phyloP scores from a whole-genome alignment of 2,329 filamentous ascomycete species.

The Neonectria sp. region DNA sequence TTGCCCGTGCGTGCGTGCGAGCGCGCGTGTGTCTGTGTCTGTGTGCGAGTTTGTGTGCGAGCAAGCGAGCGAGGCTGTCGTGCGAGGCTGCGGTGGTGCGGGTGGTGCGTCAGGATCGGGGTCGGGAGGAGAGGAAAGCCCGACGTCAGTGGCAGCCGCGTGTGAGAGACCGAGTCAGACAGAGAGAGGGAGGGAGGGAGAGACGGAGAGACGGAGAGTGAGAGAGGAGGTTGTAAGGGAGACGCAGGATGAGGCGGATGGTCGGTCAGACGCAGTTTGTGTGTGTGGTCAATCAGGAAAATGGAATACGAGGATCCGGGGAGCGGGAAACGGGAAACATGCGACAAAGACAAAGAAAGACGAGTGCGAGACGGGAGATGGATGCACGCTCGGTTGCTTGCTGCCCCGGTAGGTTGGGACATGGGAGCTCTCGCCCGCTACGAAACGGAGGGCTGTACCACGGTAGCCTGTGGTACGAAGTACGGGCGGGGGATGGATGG shows the following conservation, averaged over 20 bases:
- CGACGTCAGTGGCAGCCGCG: not conserved
- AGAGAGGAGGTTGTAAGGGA: not conserved
- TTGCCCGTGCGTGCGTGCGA: slow-evolving; percentile 32
- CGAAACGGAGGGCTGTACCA: not conserved
- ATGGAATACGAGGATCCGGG: slow-evolving; percentile 19
- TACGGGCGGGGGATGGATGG: too few relatives aligned
- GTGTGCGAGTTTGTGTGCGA: slow-evolving; percentile 7
- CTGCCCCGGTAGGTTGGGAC: not conserved
- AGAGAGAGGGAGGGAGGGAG: not conserved
- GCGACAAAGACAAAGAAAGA: slow-evolving; percentile 6
- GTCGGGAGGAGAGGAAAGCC: not conserved
- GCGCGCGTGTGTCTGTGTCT: not conserved
- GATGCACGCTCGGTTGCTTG: not conserved
- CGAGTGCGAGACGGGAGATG: not conserved
- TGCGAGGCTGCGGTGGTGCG: not conserved
- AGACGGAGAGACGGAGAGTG: too few relatives aligned
- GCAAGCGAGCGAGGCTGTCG: not conserved
- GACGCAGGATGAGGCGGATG: not conserved
- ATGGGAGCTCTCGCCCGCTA: not conserved
- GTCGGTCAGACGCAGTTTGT: not conserved
- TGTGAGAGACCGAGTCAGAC: not conserved
- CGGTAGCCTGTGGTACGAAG: not conserved
- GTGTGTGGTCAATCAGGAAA: slow-evolving; percentile 14
- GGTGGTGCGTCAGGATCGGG: not conserved
- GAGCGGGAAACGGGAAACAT: slow-evolving; percentile 15